These are phyloP conservation scores for Aureobasidium lini DNA, from an alignment of 2,329 filamentous ascomycete genomes.

Conservation along the genomic window DNA sequence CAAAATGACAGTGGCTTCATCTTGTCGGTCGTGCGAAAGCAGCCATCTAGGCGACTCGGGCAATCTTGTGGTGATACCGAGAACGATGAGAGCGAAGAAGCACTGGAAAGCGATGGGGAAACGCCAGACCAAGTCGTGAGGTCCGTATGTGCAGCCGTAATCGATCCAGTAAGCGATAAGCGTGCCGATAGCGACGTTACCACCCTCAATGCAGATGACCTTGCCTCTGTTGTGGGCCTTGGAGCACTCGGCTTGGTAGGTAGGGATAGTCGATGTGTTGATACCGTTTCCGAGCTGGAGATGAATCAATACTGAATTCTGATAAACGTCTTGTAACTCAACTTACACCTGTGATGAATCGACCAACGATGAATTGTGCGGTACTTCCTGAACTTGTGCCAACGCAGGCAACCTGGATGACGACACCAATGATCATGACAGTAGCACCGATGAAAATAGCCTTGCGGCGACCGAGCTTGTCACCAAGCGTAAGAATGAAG, in stretches of 20 bases:
- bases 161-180: conserved; percentile 44
- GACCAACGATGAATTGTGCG: conserved; percentile 47
- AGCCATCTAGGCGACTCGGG: conserved; percentile 39
- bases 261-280: conserved; percentile 49
- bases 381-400: conserved; percentile 28
- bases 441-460: conserved; percentile 35
- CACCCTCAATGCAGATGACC: conserved; percentile 53
- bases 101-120: conserved; percentile 38
- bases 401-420: conserved; percentile 33
- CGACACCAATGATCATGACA: conserved; percentile 37
- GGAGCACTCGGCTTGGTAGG: conserved; percentile 48
- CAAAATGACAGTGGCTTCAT: conserved; percentile 18
- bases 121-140: conserved; percentile 27
- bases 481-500: conserved; percentile 31
- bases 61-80: conserved; percentile 35
- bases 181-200: conserved; percentile 45
- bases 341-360: conserved; percentile 43
- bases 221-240: conserved; percentile 52
- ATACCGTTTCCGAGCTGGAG: conserved; percentile 41
- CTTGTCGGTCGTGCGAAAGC: conserved; percentile 18
- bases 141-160: conserved; percentile 35
- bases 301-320: not conserved
- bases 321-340: not conserved
- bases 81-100: conserved; percentile 37
- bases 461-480: conserved; percentile 35